A percentile compares a stretch with the other conserved stretches of the same genome.
Evolutionary conservation across 108 stramenopile genomes (phyloP).

Genomic region (Cylindrotheca fusiformis): DNA sequence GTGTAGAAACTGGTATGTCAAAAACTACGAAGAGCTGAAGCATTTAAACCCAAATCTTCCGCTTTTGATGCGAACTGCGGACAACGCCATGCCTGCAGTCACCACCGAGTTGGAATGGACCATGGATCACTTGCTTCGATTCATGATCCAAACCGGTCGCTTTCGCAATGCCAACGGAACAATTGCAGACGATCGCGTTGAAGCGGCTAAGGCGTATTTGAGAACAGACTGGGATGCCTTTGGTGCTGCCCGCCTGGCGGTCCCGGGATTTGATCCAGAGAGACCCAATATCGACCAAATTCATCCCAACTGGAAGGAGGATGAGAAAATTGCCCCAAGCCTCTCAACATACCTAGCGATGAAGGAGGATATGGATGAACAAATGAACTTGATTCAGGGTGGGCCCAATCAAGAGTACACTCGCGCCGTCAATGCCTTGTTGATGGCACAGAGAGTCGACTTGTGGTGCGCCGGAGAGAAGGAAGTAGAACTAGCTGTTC

Average conservation of each 20-base stretch:
- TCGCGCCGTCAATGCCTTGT: conserved; percentile 69
- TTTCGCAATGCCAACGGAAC: conserved; percentile 74
- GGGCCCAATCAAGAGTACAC: conserved; percentile 76
- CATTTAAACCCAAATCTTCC: conserved; percentile 80
- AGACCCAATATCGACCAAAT: conserved; percentile 57
- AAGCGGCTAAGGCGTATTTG: conserved; percentile 72
- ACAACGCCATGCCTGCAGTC: conserved; percentile 86
- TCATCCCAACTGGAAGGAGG: conserved; percentile 59
- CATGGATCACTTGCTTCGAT: conserved; percentile 73
- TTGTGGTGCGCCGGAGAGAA: conserved; percentile 84
- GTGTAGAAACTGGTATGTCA: conserved; percentile 59
- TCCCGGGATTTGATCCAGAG: conserved; percentile 76
- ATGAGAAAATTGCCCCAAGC: conserved; percentile 46
- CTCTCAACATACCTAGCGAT: conserved; percentile 58
- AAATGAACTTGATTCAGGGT: conserved; percentile 52
- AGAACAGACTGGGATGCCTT: conserved; percentile 49
- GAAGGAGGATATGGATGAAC: conserved; percentile 52
- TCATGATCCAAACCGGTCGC: conserved; percentile 80
- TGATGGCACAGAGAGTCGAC: conserved; percentile 87
- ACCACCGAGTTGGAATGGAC: conserved; percentile 81
- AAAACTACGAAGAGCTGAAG: conserved; percentile 79
- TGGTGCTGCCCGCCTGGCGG: conserved; percentile 43
- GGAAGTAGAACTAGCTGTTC: conserved; percentile 86
- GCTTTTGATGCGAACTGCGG: conserved; percentile 72
- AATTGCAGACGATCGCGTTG: conserved; percentile 63